Conservation (phyloP, 176 grass and related monocot genomes). For the Oryza rufipogon region DNA sequence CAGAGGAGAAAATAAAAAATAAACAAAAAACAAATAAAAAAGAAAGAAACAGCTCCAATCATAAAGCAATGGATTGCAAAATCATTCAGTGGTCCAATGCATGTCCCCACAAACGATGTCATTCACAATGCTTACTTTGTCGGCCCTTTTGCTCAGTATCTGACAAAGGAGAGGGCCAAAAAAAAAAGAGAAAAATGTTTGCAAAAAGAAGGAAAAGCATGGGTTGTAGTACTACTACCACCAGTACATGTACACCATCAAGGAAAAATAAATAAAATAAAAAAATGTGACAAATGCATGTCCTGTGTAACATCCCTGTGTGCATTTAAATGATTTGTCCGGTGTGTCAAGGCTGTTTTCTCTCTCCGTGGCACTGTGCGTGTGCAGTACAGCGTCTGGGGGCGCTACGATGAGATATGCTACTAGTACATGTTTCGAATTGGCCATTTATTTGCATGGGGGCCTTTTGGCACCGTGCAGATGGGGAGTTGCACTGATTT, state of each 20-base stretch:
- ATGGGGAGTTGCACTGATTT: conserved; percentile 8
- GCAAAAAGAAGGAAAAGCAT: neutral
- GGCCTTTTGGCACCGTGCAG: conserved; percentile 27
- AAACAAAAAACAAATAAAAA: neutral
- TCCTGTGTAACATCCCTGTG: conserved; percentile 38
- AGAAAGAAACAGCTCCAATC: conserved; percentile 40
- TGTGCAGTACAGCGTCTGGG: neutral
- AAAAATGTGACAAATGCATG: neutral
- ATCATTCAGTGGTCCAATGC: conserved; percentile 59
- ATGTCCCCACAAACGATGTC: conserved; percentile 25
- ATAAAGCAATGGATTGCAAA: conserved; percentile 82
- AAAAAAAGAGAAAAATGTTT: neutral
- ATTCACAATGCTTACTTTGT: conserved; percentile 36
- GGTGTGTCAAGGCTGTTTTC: neutral
- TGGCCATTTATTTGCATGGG: conserved; percentile 36
- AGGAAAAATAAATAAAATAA: neutral
- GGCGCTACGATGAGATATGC: neutral
- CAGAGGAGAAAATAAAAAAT: neutral
- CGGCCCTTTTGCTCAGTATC: conserved; percentile 10
- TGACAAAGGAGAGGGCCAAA: neutral
- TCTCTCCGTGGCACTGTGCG: neutral
- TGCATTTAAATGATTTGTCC: conserved; percentile 47
- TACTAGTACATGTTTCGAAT: neutral
- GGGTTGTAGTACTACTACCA: neutral
- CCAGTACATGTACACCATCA: conserved; percentile 1